Percentiles rank a stretch among this genome's conserved stretches.
phyloP scores from a whole-genome alignment of 768 basidiomycete genomes.

The Phylloporus sp. region DNA sequence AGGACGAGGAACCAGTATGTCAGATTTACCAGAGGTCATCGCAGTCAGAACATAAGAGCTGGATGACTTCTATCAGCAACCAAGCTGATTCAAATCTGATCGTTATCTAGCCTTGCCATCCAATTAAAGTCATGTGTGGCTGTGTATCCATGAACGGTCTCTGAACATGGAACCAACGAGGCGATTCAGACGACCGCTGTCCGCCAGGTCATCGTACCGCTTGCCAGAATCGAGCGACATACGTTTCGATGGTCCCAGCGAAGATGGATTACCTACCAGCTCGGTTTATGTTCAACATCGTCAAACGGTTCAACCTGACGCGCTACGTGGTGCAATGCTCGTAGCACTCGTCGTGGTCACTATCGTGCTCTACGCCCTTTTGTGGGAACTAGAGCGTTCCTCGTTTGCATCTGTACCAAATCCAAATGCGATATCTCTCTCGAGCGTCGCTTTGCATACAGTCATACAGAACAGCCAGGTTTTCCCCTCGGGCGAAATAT shows the following conservation, averaged over 20 bases:
- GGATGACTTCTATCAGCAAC: background rate
- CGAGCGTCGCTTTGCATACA: background rate
- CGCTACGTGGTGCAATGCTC: conserved; percentile 13
- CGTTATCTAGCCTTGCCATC: background rate
- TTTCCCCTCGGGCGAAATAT: background rate
- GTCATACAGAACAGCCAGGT: too few species aligned
- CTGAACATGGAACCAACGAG: background rate
- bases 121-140: background rate
- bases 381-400: conserved; percentile 16
- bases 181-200: conserved; percentile 7
- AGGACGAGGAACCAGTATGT: background rate
- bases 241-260: background rate
- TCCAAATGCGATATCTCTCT: background rate
- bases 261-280: background rate
- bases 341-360: conserved; percentile 16
- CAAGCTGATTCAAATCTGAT: background rate
- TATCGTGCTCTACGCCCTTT: conserved; percentile 21
- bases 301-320: background rate
- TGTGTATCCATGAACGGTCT: background rate
- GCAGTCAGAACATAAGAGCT: background rate
- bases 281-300: conserved; percentile 5
- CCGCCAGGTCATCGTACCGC: background rate
- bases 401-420: conserved; percentile 3
- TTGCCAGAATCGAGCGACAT: background rate
- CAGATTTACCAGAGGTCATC: background rate